Conservation (phyloP, 1,284 basidiomycete genomes). For the Ceratobasidium theobromae region DNA sequence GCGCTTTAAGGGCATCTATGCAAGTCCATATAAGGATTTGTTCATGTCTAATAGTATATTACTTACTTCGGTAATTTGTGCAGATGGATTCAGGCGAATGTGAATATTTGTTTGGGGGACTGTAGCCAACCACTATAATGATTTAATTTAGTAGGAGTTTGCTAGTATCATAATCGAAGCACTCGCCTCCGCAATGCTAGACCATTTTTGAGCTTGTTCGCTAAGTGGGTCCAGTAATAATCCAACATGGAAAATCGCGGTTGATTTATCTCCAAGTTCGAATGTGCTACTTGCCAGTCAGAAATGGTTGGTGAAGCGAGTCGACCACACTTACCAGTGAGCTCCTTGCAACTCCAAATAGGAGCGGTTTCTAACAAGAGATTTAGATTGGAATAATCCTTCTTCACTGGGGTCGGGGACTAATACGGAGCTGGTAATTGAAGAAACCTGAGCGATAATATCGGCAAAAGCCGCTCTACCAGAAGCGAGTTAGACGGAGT, state of each 20-base stretch:
- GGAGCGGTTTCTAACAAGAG: constrained; percentile 47
- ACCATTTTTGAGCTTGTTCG: constrained; percentile 82
- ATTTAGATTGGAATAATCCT: constrained; percentile 63
- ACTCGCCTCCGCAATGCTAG: constrained; percentile 70
- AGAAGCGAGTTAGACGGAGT: not conserved
- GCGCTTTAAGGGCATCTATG: constrained; percentile 84
- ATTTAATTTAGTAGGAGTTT: not conserved
- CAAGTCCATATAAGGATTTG: not conserved
- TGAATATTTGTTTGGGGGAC: constrained; percentile 60
- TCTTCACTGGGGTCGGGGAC: constrained; percentile 68
- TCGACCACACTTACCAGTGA: constrained; percentile 58
- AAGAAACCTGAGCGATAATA: constrained; percentile 64
- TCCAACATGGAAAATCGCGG: constrained; percentile 71
- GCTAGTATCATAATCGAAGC: not conserved
- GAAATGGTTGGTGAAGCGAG: not conserved
- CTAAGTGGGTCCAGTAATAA: constrained; percentile 84
- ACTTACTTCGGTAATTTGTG: constrained; percentile 61
- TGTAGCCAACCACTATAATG: constrained; percentile 45
- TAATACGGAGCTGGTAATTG: constrained; percentile 67
- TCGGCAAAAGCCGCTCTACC: constrained; percentile 58
- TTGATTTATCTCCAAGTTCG: constrained; percentile 63
- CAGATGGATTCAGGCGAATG: constrained; percentile 73
- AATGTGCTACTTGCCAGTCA: constrained; percentile 55
- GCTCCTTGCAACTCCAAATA: constrained; percentile 57
- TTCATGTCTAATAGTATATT: not conserved